A percentile compares a stretch with the other conserved stretches of the same genome.
phyloP scores from a whole-genome alignment of 345 rosid genomes.

The Lumnitzera littorea region DNA sequence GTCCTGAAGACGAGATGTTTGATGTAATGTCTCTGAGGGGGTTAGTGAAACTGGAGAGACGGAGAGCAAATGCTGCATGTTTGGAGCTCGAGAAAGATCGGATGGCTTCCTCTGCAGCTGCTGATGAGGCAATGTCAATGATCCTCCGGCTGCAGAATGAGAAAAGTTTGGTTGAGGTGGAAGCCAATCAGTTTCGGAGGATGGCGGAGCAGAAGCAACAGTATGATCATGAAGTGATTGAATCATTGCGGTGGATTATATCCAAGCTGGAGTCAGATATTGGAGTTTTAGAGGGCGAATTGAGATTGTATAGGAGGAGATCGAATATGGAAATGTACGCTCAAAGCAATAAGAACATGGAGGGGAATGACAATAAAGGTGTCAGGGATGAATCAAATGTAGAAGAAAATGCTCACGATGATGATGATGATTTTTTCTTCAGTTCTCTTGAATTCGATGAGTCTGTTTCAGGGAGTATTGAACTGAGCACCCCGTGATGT shows the following conservation, averaged over 20 bases:
- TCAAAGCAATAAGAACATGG: neutral
- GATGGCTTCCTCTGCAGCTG: constrained; percentile 60
- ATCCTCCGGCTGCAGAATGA: constrained; percentile 63
- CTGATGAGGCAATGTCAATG: constrained; percentile 84
- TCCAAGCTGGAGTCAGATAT: constrained; percentile 37
- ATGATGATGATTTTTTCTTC: constrained; percentile 6
- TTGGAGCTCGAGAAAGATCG: constrained; percentile 74
- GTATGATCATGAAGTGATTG: constrained; percentile 50
- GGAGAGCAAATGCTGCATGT: constrained; percentile 27
- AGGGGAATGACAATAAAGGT: constrained; percentile 3
- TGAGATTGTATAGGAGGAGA: constrained; percentile 19
- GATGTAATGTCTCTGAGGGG: constrained; percentile 46
- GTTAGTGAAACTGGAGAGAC: constrained; percentile 56
- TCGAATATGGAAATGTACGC: constrained; percentile 7
- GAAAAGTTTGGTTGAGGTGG: constrained; percentile 52
- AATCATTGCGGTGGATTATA: constrained; percentile 46
- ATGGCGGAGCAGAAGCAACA: constrained; percentile 50
- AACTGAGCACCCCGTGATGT: neutral
- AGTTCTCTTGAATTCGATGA: constrained; percentile 15
- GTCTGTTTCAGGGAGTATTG: constrained; percentile 7
- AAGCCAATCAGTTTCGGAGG: constrained; percentile 48
- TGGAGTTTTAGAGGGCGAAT: constrained; percentile 23
- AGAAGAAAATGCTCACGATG: constrained; percentile 12
- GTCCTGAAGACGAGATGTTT: constrained; percentile 44
- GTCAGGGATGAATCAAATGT: constrained; percentile 22